Percentiles rank a stretch among this genome's conserved stretches.
Conservation (phyloP, 2,329 filamentous ascomycete species). For the Fonsecaea pedrosoi region DNA sequence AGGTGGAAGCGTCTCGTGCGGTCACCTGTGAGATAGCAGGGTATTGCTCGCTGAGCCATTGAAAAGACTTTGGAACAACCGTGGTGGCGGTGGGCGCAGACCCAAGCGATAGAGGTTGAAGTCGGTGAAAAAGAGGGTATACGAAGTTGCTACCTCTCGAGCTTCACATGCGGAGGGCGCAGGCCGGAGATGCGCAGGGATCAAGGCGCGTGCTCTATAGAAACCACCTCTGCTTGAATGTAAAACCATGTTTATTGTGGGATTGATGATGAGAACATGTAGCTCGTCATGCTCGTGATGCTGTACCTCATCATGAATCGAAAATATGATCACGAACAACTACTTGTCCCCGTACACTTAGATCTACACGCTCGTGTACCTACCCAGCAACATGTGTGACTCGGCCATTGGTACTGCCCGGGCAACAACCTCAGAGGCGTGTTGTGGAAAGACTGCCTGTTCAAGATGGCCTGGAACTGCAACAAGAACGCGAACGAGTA, state of each 20-base stretch:
- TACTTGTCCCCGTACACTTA: too few species aligned
- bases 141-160: neutral
- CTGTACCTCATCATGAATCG: too few species aligned
- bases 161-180: slow-evolving; percentile 3
- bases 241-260: neutral
- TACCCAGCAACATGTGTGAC: too few species aligned
- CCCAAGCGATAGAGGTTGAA: slow-evolving; percentile 26
- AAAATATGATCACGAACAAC: too few species aligned
- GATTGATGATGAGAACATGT: neutral
- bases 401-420: too few species aligned
- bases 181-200: neutral
- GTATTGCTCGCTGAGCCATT: slow-evolving; percentile 99
- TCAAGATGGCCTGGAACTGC: too few species aligned
- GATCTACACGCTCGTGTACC: too few species aligned
- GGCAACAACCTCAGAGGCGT: too few species aligned
- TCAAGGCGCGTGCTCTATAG: neutral
- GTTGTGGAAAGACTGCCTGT: too few species aligned
- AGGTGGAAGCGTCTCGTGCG: slow-evolving; percentile 52
- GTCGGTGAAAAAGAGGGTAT: slow-evolving; percentile 15
- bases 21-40: slow-evolving; percentile 98
- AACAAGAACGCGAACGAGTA: too few species aligned
- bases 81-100: slow-evolving; percentile 50
- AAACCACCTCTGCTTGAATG: neutral
- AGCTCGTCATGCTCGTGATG: too few species aligned
- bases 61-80: slow-evolving; percentile 88